Conservation (phyloP, 495 filamentous ascomycete genomes). For the Cercophora newfieldiana region DNA sequence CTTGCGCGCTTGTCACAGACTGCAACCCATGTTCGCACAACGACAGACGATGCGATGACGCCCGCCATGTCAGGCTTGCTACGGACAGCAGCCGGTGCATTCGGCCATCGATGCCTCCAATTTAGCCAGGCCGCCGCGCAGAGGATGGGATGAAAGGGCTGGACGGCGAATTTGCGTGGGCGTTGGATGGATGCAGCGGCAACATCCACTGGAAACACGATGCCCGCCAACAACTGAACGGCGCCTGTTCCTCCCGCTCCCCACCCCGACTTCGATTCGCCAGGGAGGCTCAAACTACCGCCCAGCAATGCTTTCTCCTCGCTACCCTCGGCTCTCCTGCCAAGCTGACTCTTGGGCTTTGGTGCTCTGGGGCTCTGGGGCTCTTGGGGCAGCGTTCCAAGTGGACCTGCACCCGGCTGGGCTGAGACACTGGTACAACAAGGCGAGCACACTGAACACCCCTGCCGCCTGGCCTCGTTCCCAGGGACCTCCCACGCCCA, state of each 20-base stretch:
- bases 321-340: not conserved
- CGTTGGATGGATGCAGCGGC: not conserved
- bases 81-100: too few species aligned
- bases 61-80: too few species aligned
- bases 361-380: too few species aligned
- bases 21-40: not conserved
- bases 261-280: too few species aligned
- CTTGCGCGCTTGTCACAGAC: conserved; percentile 17
- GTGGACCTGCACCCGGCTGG: not conserved
- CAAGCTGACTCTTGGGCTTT: not conserved
- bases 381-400: conserved; percentile 16
- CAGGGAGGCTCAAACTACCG: not conserved
- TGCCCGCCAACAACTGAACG: not conserved
- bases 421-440: conserved; percentile 16
- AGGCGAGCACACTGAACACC: not conserved
- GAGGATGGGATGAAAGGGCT: not conserved
- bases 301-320: not conserved
- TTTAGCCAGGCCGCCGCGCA: not conserved
- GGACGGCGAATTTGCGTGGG: not conserved
- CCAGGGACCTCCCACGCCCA: not conserved
- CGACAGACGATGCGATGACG: not conserved
- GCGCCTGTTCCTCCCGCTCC: not conserved
- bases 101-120: not conserved
- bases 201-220: too few species aligned
- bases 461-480: not conserved